Conservation (phyloP, 2,329 filamentous ascomycete genomes). For the Fusarium secorum region DNA sequence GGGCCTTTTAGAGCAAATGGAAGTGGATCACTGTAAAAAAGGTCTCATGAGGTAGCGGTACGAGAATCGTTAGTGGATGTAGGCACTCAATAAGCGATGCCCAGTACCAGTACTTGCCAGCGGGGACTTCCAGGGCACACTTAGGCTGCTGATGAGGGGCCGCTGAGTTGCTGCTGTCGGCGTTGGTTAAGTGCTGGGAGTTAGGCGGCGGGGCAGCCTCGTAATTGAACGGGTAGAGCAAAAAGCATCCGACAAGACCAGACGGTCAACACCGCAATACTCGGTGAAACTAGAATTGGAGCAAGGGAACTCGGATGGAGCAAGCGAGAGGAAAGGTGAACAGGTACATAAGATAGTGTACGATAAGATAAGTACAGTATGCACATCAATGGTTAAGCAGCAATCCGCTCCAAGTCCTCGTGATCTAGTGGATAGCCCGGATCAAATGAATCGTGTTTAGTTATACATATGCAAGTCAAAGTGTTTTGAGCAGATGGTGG, state of each 20-base stretch:
- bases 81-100: not conserved
- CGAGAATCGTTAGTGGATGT: not conserved
- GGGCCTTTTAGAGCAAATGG: conserved; percentile 9
- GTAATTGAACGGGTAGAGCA: conserved; percentile 23
- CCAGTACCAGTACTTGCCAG: conserved; percentile 22
- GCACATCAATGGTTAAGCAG: not conserved
- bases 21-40: conserved; percentile 5
- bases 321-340: not conserved
- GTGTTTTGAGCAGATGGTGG: conserved; percentile 19
- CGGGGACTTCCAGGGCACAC: conserved; percentile 19
- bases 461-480: conserved; percentile 6
- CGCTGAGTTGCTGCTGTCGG: conserved; percentile 16
- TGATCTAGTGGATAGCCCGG: conserved; percentile 4
- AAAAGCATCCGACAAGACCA: not conserved
- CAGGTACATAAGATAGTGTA: not conserved
- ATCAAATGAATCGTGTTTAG: conserved; percentile 14
- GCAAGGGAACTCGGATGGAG: conserved; percentile 2
- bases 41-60: conserved; percentile 29
- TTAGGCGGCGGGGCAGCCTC: conserved; percentile 33
- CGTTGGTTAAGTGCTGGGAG: conserved; percentile 16
- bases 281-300: conserved; percentile 19
- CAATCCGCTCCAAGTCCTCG: not conserved
- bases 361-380: not conserved
- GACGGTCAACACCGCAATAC: conserved; percentile 22
- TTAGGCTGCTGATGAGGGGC: conserved; percentile 24